These are phyloP conservation scores for Tylopilus sp. DNA, from an alignment of 1,284 basidiomycete species.

Conservation along the genomic window DNA sequence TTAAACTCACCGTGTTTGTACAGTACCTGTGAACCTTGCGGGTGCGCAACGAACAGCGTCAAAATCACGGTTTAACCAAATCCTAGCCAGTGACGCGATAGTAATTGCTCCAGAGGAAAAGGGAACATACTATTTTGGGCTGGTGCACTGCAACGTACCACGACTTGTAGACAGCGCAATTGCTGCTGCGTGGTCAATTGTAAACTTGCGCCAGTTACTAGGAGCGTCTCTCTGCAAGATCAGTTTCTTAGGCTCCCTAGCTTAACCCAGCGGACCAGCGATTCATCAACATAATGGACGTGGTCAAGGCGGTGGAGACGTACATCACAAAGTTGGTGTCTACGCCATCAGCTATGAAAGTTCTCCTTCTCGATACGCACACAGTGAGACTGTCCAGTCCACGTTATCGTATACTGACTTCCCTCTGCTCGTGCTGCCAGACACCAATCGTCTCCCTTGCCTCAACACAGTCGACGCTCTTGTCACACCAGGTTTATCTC, in stretches of 20 bases:
- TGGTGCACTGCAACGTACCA: not conserved
- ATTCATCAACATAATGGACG: slow-evolving; percentile 66
- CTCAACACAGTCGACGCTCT: slow-evolving; percentile 88
- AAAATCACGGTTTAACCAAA: not conserved
- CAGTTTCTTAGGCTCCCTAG: not conserved
- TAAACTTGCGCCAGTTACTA: not conserved
- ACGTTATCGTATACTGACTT: slow-evolving; percentile 1
- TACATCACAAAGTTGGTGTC: slow-evolving; percentile 92
- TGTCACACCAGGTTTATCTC: slow-evolving; percentile 97
- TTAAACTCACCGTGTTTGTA: not conserved
- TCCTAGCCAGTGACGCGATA: not conserved
- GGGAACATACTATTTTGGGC: slow-evolving; percentile 13
- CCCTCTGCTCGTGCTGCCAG: slow-evolving; percentile 39
- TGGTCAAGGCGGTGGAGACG: slow-evolving; percentile 90
- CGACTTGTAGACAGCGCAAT: not conserved
- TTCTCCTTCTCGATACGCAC: slow-evolving; percentile 92
- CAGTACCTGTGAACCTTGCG: slow-evolving; percentile 1
- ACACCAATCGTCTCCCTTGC: slow-evolving; percentile 97
- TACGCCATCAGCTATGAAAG: slow-evolving; percentile 90
- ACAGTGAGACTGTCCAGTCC: slow-evolving; percentile 59
- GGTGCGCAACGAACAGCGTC: not conserved
- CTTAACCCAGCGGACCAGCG: not conserved
- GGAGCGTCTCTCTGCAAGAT: not conserved
- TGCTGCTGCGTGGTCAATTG: not conserved
- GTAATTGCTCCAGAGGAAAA: not conserved